Conservation (phyloP, 768 basidiomycete genomes). For the Hysterangium stoloniferum region DNA sequence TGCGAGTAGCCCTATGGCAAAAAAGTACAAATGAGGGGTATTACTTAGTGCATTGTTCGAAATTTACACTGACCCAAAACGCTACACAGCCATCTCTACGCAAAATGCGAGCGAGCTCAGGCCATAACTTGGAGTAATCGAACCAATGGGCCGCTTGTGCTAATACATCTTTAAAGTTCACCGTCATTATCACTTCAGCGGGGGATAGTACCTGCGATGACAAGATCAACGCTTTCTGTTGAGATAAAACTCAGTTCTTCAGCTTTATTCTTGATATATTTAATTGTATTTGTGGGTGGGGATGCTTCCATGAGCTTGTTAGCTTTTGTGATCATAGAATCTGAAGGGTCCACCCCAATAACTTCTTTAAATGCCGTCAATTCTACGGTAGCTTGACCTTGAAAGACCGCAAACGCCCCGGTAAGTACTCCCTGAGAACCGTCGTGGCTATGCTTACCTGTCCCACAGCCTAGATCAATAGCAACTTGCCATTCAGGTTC, state of each 20-base stretch:
- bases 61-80: constrained; percentile 50
- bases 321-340: constrained; percentile 59
- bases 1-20: constrained; percentile 47
- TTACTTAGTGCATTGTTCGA: background rate
- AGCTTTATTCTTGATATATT: constrained; percentile 34
- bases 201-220: constrained; percentile 48
- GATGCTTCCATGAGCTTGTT: constrained; percentile 16
- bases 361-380: constrained; percentile 51
- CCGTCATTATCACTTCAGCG: background rate
- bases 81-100: constrained; percentile 58
- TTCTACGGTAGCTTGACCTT: constrained; percentile 66
- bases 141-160: constrained; percentile 84
- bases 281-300: constrained; percentile 14
- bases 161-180: constrained; percentile 18
- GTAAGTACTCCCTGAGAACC: no score
- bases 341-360: constrained; percentile 68
- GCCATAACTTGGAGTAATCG: constrained; percentile 64
- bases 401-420: no score
- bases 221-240: constrained; percentile 52
- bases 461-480: constrained; percentile 77
- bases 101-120: constrained; percentile 53
- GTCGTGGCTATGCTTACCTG: constrained; percentile 55
- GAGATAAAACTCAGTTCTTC: constrained; percentile 48
- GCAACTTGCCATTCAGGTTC: constrained; percentile 44
- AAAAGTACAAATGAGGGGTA: background rate